Conservation (phyloP, 2,329 filamentous ascomycete species). For the Trichoderma koningiopsis region DNA sequence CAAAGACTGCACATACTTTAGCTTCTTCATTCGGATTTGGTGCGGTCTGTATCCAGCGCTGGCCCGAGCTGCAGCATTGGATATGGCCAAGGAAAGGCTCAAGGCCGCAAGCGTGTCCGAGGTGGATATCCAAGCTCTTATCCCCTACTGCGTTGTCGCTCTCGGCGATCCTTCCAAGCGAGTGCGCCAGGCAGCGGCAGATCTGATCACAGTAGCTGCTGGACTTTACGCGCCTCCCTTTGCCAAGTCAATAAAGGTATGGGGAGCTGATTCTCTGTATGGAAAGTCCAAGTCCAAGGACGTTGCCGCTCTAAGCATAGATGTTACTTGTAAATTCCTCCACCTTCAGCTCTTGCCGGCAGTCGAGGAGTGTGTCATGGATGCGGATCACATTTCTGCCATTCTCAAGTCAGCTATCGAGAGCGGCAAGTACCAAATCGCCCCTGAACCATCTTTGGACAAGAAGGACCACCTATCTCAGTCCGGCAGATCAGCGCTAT, state of each 20-base stretch:
- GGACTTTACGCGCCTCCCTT: constrained; percentile 47
- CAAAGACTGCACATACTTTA: constrained; percentile 67
- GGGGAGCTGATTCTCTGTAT: constrained; percentile 69
- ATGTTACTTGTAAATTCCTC: constrained; percentile 63
- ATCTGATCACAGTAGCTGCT: constrained; percentile 62
- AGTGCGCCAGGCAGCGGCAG: constrained; percentile 74
- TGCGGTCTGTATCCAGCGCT: constrained; percentile 70
- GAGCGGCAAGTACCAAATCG: constrained; percentile 43
- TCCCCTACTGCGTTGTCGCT: constrained; percentile 79
- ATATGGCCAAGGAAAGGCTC: constrained; percentile 61
- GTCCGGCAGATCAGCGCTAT: constrained; percentile 63
- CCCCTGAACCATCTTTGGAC: constrained; percentile 45
- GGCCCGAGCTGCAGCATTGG: constrained; percentile 69
- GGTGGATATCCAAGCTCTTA: constrained; percentile 72
- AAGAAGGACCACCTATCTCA: constrained; percentile 60
- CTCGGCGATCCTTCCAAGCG: constrained; percentile 74
- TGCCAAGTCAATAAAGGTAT: constrained; percentile 49
- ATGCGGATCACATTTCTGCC: constrained; percentile 68
- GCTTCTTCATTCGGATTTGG: constrained; percentile 76
- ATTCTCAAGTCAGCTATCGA: constrained; percentile 54
- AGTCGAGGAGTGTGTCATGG: constrained; percentile 84
- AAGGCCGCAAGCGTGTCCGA: constrained; percentile 50
- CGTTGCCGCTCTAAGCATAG: constrained; percentile 59
- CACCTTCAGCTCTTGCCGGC: constrained; percentile 69
- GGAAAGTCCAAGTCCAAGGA: constrained; percentile 49